Evolutionary conservation across 371 early-diverging fungal genomes (phyloP), one percentile per base, ranked within the genome.

Genomic region (Gilbertella persicaria): DNA sequence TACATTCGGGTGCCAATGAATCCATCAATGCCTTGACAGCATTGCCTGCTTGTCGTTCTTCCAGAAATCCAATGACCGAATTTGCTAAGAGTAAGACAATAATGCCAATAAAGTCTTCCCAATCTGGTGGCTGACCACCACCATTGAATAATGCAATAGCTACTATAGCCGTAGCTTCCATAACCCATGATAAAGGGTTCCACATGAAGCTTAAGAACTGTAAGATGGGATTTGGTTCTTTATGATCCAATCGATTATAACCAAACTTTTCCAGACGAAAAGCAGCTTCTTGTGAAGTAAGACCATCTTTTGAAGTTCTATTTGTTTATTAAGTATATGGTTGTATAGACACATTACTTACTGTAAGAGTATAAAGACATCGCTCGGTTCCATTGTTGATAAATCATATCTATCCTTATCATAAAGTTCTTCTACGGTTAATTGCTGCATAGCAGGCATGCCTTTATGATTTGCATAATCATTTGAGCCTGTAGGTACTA

Each of bases 11-110:
- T 26, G 98, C 96, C 19, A 96, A 89, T 71, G 94, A 96, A 66
- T 95, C 90, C 54, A 88, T 88, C 46, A 98, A 75, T 19, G 98
- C 97, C 70, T 96, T 95, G 61, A 98, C 97, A 26, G 98, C 98
- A 60, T 92, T 90, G 71, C 96, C 97, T 16, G 99, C 99, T 49
- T 93, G 96, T 4, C 86, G 78, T 73, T 98, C 99, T 74, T 98
- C 97, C 28, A 96, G 74, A 13, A 97, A 96, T 43, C 99, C 99
- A 29, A 98, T 97, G 8, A 91, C 87, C 4, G 99, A 97, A 64
- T 98, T 98, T 43, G 96, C 97, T 79, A 83, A 19, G 86, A 95
- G 69, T 28, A 95, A 80, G 36, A 88, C 64, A 12, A 92, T 69
- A 65, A 95, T 86, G 76, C 91, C 92, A 24, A 86, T 86, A 60